Percentiles rank a stretch among this genome's conserved stretches.
Conservation (phyloP, 352 stramenopile genomes). For the Pseudoperonospora humuli region DNA sequence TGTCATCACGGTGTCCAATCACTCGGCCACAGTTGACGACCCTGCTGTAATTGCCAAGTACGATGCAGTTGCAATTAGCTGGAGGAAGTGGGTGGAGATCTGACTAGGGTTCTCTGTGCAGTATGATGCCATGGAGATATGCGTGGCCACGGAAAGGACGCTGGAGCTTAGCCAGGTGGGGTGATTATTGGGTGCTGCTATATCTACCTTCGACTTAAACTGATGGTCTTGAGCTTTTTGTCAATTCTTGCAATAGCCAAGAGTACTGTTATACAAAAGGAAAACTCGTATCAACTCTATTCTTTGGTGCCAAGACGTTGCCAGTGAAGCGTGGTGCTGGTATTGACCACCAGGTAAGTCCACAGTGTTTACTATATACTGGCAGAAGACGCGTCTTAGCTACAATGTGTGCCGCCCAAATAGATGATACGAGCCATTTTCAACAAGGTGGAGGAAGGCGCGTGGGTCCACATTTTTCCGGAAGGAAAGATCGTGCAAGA, state of each 20-base stretch:
- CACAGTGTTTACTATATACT: neutral
- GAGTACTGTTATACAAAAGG: slow-evolving; percentile 80
- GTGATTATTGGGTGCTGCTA: slow-evolving; percentile 8
- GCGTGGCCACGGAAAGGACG: slow-evolving; percentile 42
- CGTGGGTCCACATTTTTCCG: slow-evolving; percentile 86
- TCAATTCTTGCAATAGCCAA: slow-evolving; percentile 33
- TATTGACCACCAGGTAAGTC: slow-evolving; percentile 49
- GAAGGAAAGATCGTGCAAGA: slow-evolving; percentile 80
- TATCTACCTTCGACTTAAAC: neutral
- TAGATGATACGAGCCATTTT: slow-evolving; percentile 76
- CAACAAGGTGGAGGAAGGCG: slow-evolving; percentile 64
- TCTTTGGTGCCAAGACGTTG: slow-evolving; percentile 66
- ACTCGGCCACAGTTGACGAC: slow-evolving; percentile 79
- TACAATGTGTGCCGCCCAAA: neutral
- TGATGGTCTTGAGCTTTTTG: neutral
- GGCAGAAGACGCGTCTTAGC: neutral
- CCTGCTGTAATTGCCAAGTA: slow-evolving; percentile 60
- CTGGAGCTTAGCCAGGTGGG: slow-evolving; percentile 70
- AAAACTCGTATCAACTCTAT: slow-evolving; percentile 41
- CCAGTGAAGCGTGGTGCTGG: slow-evolving; percentile 65
- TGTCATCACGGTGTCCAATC: slow-evolving; percentile 81
- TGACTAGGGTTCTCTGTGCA: slow-evolving; percentile 14
- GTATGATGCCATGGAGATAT: slow-evolving; percentile 73
- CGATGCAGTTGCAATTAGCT: slow-evolving; percentile 5
- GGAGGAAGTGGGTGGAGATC: neutral